Evolutionary conservation across 176 grass and related monocot genomes (phyloP).

Genomic region (Zoysia japonica): DNA sequence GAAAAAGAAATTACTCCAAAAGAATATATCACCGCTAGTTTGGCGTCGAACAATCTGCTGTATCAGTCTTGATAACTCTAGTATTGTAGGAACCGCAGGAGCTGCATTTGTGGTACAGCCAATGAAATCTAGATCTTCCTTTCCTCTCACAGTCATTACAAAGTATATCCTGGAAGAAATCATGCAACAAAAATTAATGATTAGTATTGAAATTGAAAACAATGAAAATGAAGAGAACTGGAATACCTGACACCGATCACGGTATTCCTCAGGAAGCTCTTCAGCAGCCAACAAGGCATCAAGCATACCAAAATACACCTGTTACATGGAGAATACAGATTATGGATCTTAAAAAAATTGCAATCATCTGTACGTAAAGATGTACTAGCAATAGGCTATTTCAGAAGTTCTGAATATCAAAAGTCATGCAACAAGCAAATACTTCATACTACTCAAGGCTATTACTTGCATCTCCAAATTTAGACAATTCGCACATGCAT

Average conservation of each 20-base stretch:
- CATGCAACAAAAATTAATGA: slow-evolving; percentile 29
- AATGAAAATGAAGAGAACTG: slow-evolving; percentile 35
- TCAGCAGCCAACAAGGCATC: slow-evolving; percentile 95
- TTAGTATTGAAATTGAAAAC: neutral
- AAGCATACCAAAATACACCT: slow-evolving; percentile 99
- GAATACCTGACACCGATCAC: slow-evolving; percentile 84
- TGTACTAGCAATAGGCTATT: neutral
- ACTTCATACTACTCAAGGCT: neutral
- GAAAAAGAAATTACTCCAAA: slow-evolving; percentile 20
- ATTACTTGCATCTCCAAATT: neutral
- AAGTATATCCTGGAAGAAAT: slow-evolving; percentile 67
- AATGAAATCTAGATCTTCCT: slow-evolving; percentile 81
- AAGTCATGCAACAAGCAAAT: neutral
- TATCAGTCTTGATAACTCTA: slow-evolving; percentile 86
- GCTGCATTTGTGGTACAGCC: slow-evolving; percentile 95
- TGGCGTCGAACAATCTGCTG: slow-evolving; percentile 61
- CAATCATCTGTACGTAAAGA: slow-evolving; percentile 12
- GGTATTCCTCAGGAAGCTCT: slow-evolving; percentile 92
- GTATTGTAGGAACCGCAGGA: slow-evolving; percentile 95
- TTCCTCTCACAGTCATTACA: slow-evolving; percentile 95
- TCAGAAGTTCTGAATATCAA: neutral
- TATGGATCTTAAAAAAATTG: slow-evolving; percentile 2
- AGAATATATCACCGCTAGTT: slow-evolving; percentile 39
- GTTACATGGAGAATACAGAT: slow-evolving; percentile 8
- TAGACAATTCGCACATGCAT: neutral